These are phyloP conservation scores for Monilinia laxa DNA, from an alignment of 2,329 filamentous ascomycete genomes.

Conservation along the genomic window DNA sequence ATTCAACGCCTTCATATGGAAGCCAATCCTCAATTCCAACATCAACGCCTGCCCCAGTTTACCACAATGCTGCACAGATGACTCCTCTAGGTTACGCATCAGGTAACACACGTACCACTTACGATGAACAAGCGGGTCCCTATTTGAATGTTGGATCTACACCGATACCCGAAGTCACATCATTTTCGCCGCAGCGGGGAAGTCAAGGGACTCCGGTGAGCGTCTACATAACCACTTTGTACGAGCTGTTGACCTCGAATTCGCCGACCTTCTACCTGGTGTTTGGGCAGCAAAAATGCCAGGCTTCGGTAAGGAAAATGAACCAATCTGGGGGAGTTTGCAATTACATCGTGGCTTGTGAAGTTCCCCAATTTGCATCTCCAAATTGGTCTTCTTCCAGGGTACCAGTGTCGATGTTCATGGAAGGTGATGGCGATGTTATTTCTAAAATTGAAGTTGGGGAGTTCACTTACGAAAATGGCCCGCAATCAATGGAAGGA, in stretches of 20 bases:
- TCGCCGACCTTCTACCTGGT: constrained; percentile 62
- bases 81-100: constrained; percentile 43
- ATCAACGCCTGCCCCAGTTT: constrained; percentile 35
- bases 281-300: constrained; percentile 76
- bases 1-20: constrained; percentile 50
- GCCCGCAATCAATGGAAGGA: constrained; percentile 43
- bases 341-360: constrained; percentile 69
- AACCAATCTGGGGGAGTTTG: constrained; percentile 59
- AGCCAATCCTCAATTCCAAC: constrained; percentile 50
- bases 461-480: constrained; percentile 57
- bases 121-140: constrained; percentile 63
- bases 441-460: constrained; percentile 56
- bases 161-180: constrained; percentile 62
- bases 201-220: constrained; percentile 67
- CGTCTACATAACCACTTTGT: constrained; percentile 72
- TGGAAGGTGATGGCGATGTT: constrained; percentile 56
- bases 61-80: constrained; percentile 36
- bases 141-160: constrained; percentile 64
- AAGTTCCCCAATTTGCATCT: constrained; percentile 65
- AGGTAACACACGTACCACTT: constrained; percentile 50
- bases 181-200: constrained; percentile 69
- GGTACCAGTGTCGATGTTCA: constrained; percentile 58
- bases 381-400: constrained; percentile 56
- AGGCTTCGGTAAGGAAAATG: constrained; percentile 63
- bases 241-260: constrained; percentile 66